Percentiles rank a stretch among this genome's conserved stretches.
Conservation (phyloP, 805 yeast species). For the Ogataea corticis region DNA sequence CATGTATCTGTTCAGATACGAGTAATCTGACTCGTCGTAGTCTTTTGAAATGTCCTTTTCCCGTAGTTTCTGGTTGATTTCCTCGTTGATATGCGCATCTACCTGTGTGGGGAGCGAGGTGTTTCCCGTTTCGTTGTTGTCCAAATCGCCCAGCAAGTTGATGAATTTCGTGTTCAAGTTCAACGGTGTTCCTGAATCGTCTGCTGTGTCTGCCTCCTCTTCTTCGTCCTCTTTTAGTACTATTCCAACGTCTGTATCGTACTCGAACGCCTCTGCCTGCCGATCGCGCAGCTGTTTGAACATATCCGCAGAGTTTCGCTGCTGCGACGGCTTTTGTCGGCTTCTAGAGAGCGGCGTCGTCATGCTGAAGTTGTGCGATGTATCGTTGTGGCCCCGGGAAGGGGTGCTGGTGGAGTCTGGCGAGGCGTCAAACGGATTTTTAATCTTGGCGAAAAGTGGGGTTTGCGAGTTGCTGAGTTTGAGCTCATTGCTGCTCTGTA, state of each 20-base stretch:
- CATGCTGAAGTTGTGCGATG: not conserved
- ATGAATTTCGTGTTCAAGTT: slow-evolving; percentile 22
- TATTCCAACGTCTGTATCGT: slow-evolving; percentile 29
- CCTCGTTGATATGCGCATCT: slow-evolving; percentile 23
- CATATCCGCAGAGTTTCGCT: slow-evolving; percentile 20
- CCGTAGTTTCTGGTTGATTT: slow-evolving; percentile 18
- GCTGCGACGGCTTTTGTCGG: not conserved
- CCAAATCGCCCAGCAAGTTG: slow-evolving; percentile 10
- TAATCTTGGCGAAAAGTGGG: slow-evolving; percentile 32
- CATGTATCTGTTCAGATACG: slow-evolving; percentile 11
- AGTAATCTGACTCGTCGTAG: slow-evolving; percentile 11
- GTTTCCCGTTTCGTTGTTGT: slow-evolving; percentile 9
- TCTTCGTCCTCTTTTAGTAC: slow-evolving; percentile 23
- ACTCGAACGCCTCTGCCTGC: slow-evolving; percentile 23
- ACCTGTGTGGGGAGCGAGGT: slow-evolving; percentile 22
- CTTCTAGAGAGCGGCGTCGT: slow-evolving; percentile 6
- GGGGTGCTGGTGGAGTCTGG: slow-evolving; percentile 27
- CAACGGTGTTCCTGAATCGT: slow-evolving; percentile 25
- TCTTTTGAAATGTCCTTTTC: slow-evolving; percentile 12
- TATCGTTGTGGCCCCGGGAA: slow-evolving; percentile 2
- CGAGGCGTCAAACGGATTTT: slow-evolving; percentile 40
- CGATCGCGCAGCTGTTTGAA: slow-evolving; percentile 27
- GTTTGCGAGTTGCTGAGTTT: slow-evolving; percentile 23
- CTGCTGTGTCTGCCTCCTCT: slow-evolving; percentile 17
- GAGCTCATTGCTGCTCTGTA: slow-evolving; percentile 9